Base-by-base conservation (phyloP, 106 monocot genomes). In the Ottelia alismoides region DNA sequence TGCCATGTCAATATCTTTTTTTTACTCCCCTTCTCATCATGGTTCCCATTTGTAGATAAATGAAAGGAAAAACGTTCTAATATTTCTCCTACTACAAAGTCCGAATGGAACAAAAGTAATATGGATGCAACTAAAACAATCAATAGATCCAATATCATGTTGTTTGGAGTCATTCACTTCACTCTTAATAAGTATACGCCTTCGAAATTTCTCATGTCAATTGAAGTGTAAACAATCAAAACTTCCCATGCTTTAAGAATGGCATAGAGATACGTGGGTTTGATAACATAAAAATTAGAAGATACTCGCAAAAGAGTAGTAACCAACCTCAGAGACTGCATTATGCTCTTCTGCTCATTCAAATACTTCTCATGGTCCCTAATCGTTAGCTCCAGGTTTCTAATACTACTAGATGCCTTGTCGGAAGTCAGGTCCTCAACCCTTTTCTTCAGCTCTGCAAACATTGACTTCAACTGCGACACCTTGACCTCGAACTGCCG, bases 401-500 rank as follows among this genome's bases (percentile, higher is more conserved):
- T 82, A 24, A 67, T 67, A 12, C 59, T 31, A 51, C 47, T 32
- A 3, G 74, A 72, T 44, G 30, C 68, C 76, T 86, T 80, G 9
- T 43, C 64, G 11, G 49, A 66, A 12, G 74, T 58, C 59, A 99
- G 45, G 51, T 57, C 63, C 18, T 80, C 86, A 25, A 91, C 72
- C 52, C 55, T 74, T 58, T 60, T 80, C 56, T 73, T 83, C 59
- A 99, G 57, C 28, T 83, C 90, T 47, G 62, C 64, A 65, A 99
- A 90, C 27, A 79, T 72, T 3, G 28, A 50, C 73, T 99, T 99
- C 56, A 86, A 56, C 52, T 99, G 82, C 10, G 77, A 79, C 30
- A 99, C 86, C 72, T 99, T 99, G 3, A n/a, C 51, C 63, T 91
- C 98, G 65, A 99, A 89, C 57, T 91, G 82, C 3, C 71, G 51